phyloP scores from a whole-genome alignment of 2,329 filamentous ascomycete genomes.

The Curvularia verruculosa region DNA sequence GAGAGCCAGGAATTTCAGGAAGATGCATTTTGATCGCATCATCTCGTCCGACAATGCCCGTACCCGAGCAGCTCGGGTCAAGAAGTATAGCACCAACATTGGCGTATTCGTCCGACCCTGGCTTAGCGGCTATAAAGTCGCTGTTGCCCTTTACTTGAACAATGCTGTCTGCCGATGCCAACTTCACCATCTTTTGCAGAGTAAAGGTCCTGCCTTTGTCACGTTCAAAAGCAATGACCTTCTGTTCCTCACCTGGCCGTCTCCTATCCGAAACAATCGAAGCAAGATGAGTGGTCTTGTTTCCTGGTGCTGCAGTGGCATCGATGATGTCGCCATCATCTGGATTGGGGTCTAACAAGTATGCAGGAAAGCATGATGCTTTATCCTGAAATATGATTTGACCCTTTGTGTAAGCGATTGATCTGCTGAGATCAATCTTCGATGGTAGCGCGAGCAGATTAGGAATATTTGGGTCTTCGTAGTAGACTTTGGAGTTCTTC shows the following conservation, averaged over 20 bases:
- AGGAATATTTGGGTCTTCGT: constrained; percentile 81
- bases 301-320: constrained; percentile 91
- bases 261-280: constrained; percentile 66
- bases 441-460: constrained; percentile 81
- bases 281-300: constrained; percentile 94
- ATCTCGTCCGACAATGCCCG: constrained; percentile 89
- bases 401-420: constrained; percentile 74
- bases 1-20: constrained; percentile 35
- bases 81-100: constrained; percentile 83
- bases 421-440: constrained; percentile 72
- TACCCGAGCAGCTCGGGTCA: constrained; percentile 94
- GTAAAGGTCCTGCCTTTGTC: constrained; percentile 73
- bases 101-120: constrained; percentile 64
- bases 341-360: constrained; percentile 73
- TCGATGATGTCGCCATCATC: constrained; percentile 83
- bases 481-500: constrained; percentile 59
- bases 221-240: constrained; percentile 81
- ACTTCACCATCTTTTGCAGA: constrained; percentile 81
- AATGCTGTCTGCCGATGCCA: constrained; percentile 71
- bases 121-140: constrained; percentile 82
- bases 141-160: constrained; percentile 74
- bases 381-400: constrained; percentile 93
- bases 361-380: constrained; percentile 94
- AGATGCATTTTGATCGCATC: constrained; percentile 71
- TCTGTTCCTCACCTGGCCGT: constrained; percentile 39